phyloP scores from a whole-genome alignment of 768 basidiomycete genomes.

The Xerocomellus amylosporus region DNA sequence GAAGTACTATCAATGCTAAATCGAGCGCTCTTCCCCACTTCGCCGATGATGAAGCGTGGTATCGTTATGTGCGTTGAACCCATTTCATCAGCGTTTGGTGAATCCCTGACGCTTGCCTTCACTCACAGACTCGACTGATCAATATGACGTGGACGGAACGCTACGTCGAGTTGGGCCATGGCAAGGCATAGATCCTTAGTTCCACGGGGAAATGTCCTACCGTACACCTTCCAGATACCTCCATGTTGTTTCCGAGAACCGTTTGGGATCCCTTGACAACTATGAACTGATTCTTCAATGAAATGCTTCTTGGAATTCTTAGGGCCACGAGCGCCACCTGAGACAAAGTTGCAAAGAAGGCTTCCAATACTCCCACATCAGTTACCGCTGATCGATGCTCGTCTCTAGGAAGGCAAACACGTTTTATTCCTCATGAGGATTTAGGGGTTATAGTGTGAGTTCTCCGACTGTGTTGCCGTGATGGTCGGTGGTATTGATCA shows the following conservation, averaged over 20 bases:
- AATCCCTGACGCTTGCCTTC: background rate
- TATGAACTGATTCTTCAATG: background rate
- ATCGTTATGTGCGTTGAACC: slow-evolving; percentile 26
- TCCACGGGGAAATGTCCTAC: background rate
- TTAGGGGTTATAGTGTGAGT: background rate
- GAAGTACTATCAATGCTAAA: slow-evolving; percentile 26
- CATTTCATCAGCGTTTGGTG: background rate
- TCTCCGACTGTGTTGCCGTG: background rate
- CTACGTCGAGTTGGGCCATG: slow-evolving; percentile 22
- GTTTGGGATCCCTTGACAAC: background rate
- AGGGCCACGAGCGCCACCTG: too few species aligned
- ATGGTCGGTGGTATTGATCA: background rate
- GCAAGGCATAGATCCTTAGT: slow-evolving; percentile 1
- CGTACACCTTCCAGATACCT: background rate
- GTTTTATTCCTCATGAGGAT: slow-evolving; percentile 4
- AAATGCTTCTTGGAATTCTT: background rate
- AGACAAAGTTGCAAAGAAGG: background rate
- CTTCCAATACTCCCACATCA: background rate
- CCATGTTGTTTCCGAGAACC: background rate
- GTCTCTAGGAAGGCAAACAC: slow-evolving; percentile 3
- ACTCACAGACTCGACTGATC: slow-evolving; percentile 17
- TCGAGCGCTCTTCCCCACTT: slow-evolving; percentile 34
- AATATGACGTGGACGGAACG: slow-evolving; percentile 27
- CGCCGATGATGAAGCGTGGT: slow-evolving; percentile 33
- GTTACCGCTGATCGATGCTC: background rate